phyloP scores from a whole-genome alignment of 2,329 filamentous ascomycete genomes.

The Sarocladium kiliense region DNA sequence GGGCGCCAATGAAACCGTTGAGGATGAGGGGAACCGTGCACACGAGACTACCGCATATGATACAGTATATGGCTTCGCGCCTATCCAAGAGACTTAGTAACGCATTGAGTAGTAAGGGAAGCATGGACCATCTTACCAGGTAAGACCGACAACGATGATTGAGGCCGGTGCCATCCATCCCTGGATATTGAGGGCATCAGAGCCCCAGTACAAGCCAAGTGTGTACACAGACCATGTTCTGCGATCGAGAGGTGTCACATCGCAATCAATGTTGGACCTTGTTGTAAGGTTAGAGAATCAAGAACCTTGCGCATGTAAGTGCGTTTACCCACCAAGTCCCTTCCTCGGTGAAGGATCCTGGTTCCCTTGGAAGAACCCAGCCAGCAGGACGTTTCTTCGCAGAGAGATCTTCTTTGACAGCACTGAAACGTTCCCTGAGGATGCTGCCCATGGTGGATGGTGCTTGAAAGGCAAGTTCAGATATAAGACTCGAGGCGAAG shows the following conservation, averaged over 20 bases:
- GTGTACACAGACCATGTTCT: slow-evolving; percentile 30
- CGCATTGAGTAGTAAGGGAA: neutral
- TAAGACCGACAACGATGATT: slow-evolving; percentile 28
- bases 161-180: slow-evolving; percentile 29
- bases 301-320: neutral
- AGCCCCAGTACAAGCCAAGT: slow-evolving; percentile 31
- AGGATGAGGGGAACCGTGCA: slow-evolving; percentile 41
- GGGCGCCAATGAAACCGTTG: slow-evolving; percentile 29
- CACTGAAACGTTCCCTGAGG: neutral
- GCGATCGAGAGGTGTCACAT: slow-evolving; percentile 11
- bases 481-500: too few species aligned
- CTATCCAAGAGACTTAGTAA: slow-evolving; percentile 7
- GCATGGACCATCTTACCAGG: slow-evolving; percentile 23
- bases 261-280: slow-evolving; percentile 12
- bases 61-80: slow-evolving; percentile 37
- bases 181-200: slow-evolving; percentile 27
- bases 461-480: too few species aligned
- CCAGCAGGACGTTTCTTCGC: slow-evolving; percentile 6
- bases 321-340: neutral
- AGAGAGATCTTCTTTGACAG: neutral
- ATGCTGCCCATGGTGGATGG: neutral
- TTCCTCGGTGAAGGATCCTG: slow-evolving; percentile 7
- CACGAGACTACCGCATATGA: slow-evolving; percentile 21
- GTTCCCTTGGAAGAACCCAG: slow-evolving; percentile 10
- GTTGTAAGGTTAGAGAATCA: neutral